phyloP scores from a whole-genome alignment of 805 yeast species.

The Maudiozyma pseudohumilis region DNA sequence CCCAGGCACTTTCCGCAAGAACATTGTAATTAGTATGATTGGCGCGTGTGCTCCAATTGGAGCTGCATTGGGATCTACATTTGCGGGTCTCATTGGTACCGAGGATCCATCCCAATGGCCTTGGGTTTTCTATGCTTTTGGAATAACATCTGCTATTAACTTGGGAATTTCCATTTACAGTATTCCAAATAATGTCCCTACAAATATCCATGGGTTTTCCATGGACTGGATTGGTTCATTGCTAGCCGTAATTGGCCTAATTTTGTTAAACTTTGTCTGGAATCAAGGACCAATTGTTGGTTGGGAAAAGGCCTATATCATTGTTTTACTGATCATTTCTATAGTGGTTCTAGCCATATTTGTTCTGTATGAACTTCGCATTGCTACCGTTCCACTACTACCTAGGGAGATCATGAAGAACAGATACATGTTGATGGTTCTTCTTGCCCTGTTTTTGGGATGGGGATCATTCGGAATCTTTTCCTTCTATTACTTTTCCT shows the following conservation, averaged over 20 bases:
- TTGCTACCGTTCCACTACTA: constrained; percentile 41
- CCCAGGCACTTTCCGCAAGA: constrained; percentile 35
- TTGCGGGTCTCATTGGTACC: constrained; percentile 37
- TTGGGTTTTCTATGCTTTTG: constrained; percentile 25
- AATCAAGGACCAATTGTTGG: constrained; percentile 69
- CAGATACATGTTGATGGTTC: constrained; percentile 36
- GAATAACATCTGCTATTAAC: constrained; percentile 14
- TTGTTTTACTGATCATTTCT: constrained; percentile 46
- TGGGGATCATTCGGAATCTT: constrained; percentile 76
- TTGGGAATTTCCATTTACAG: constrained; percentile 13
- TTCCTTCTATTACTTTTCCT: constrained; percentile 52
- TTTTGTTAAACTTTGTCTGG: constrained; percentile 59
- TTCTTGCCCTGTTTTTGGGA: constrained; percentile 46
- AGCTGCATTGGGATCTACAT: constrained; percentile 42
- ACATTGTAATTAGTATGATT: constrained; percentile 42
- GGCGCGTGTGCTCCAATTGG: constrained; percentile 58
- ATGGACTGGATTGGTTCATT: constrained; percentile 48
- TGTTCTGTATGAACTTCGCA: constrained; percentile 37
- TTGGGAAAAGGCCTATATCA: constrained; percentile 52
- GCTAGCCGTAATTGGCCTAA: constrained; percentile 49
- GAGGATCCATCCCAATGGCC: constrained; percentile 16
- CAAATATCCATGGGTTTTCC: constrained; percentile 15
- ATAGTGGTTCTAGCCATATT: constrained; percentile 36
- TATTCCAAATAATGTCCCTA: constrained; percentile 25
- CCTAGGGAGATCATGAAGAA: constrained; percentile 40